Conservation (phyloP, 495 filamentous ascomycete genomes). For the Letharia lupina region DNA sequence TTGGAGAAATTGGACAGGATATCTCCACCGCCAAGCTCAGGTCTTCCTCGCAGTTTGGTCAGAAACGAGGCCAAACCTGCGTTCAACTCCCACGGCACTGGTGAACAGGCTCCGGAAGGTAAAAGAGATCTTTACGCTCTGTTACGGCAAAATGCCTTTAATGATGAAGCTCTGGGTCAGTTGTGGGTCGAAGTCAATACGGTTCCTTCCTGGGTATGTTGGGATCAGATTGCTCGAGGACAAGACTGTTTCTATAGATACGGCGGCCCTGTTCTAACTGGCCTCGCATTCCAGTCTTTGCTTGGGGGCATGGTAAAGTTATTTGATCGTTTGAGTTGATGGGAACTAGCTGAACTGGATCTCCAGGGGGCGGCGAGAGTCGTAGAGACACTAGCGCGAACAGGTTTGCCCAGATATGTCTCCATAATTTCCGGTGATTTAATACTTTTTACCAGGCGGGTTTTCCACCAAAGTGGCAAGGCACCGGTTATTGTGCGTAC, state of each 20-base stretch:
- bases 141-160: constrained; percentile 47
- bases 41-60: background rate
- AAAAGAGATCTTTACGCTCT: constrained; percentile 54
- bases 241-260: constrained; percentile 64
- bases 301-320: constrained; percentile 50
- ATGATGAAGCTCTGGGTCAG: constrained; percentile 47
- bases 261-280: constrained; percentile 52
- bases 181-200: constrained; percentile 64
- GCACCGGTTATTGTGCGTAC: constrained; percentile 49
- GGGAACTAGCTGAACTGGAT: background rate
- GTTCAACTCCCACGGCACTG: constrained; percentile 13
- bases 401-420: constrained; percentile 32
- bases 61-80: background rate
- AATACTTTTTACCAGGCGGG: constrained; percentile 37
- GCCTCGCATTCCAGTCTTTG: constrained; percentile 56
- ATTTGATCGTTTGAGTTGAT: background rate
- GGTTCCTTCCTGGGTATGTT: constrained; percentile 73
- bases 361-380: constrained; percentile 30
- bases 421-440: background rate
- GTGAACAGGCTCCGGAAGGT: constrained; percentile 9
- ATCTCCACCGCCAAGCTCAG: constrained; percentile 30
- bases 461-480: constrained; percentile 63
- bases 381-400: constrained; percentile 67
- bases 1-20: constrained; percentile 52
- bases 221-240: constrained; percentile 61